These are phyloP conservation scores for Mikania micrantha DNA, from an alignment of 129 eudicot genomes.

Conservation along the genomic window DNA sequence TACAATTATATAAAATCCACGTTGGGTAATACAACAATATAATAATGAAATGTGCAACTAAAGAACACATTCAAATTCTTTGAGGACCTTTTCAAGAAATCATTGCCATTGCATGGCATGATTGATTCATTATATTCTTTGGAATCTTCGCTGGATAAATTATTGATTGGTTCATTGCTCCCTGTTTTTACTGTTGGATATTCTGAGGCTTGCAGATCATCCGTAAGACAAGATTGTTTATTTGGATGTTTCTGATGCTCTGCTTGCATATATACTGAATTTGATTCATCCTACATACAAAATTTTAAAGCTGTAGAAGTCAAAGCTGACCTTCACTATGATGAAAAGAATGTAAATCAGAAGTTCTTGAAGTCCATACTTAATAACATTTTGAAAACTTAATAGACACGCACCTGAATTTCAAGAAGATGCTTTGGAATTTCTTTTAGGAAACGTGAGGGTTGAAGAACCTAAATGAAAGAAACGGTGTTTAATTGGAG, in stretches of 20 bases:
- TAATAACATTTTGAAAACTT: slow-evolving; percentile 5
- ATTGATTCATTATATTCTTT: slow-evolving; percentile 38
- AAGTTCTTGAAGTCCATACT: neutral
- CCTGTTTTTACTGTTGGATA: slow-evolving; percentile 16
- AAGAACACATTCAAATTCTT: neutral
- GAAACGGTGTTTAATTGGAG: neutral
- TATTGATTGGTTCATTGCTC: slow-evolving; percentile 17
- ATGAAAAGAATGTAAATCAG: neutral
- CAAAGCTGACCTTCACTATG: neutral
- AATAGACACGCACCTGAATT: slow-evolving; percentile 47
- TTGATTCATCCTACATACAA: slow-evolving; percentile 47
- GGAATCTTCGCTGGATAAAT: slow-evolving; percentile 29
- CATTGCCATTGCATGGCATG: slow-evolving; percentile 46
- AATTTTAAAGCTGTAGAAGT: neutral
- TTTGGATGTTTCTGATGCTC: slow-evolving; percentile 20
- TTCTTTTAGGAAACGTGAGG: slow-evolving; percentile 89
- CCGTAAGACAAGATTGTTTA: slow-evolving; percentile 16
- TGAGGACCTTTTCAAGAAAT: slow-evolving; percentile 62
- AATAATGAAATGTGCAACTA: neutral
- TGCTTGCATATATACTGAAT: slow-evolving; percentile 24
- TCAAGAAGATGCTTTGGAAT: slow-evolving; percentile 75
- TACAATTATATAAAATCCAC: slow-evolving; percentile 4
- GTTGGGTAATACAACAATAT: neutral
- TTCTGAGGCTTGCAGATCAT: slow-evolving; percentile 26
- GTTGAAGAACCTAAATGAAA: slow-evolving; percentile 76